phyloP scores from a whole-genome alignment of 2,329 filamentous ascomycete species.

The Plectosphaerella sp. region DNA sequence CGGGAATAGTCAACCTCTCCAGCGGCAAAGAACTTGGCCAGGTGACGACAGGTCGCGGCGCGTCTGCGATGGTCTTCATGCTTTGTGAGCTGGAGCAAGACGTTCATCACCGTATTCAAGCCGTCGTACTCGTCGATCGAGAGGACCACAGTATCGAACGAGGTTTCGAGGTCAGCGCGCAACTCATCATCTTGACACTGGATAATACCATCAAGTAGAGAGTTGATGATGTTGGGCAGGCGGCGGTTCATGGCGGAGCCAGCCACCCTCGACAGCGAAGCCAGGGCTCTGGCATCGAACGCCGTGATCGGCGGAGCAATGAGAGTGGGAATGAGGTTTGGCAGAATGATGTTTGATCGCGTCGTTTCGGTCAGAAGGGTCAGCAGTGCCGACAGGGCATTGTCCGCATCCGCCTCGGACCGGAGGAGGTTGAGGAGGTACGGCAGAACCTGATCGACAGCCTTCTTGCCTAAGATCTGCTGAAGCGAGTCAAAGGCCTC shows the following conservation, averaged over 20 bases:
- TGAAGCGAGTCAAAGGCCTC: constrained; percentile 96
- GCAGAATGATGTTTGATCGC: constrained; percentile 91
- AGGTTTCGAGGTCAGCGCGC: constrained; percentile 65
- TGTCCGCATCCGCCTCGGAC: constrained; percentile 80
- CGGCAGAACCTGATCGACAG: constrained; percentile 91
- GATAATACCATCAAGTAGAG: constrained; percentile 90
- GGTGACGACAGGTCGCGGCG: constrained; percentile 70
- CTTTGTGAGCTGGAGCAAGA: constrained; percentile 81
- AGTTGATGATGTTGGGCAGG: constrained; percentile 85
- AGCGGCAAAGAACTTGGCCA: constrained; percentile 80
- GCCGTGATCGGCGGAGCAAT: constrained; percentile 84
- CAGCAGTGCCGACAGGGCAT: constrained; percentile 86
- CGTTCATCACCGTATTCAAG: constrained; percentile 92
- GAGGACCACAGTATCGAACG: constrained; percentile 84
- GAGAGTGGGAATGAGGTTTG: constrained; percentile 90
- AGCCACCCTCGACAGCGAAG: constrained; percentile 88
- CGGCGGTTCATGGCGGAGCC: constrained; percentile 86
- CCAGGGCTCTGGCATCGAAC: constrained; percentile 92
- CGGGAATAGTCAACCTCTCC: constrained; percentile 85
- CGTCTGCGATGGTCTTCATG: constrained; percentile 88
- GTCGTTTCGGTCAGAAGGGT: constrained; percentile 92
- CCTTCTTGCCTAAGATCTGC: constrained; percentile 87
- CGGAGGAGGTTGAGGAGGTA: constrained; percentile 87
- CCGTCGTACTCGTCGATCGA: constrained; percentile 97
- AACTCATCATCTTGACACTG: constrained; percentile 70